Evolutionary conservation across 805 yeast genomes (phyloP), one percentile per base, ranked within the genome.

Genomic region (Yarrowia bubula): DNA sequence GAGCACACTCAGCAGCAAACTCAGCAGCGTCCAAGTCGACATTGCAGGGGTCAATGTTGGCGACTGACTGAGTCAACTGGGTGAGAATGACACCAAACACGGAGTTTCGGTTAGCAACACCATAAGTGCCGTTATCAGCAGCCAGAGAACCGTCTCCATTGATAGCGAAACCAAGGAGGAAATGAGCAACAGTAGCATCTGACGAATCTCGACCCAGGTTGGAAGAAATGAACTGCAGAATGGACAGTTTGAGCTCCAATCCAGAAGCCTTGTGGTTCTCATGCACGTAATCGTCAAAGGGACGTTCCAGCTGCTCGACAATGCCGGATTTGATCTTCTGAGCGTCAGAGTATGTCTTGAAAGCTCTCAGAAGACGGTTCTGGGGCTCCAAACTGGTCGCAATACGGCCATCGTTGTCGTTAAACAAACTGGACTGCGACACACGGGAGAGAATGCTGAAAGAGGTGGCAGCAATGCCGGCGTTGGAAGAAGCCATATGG

Each of bases 321-420:
- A 92, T 86, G 0, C 91, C 85, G 69, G 83, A 84, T 67, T 88
- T 84, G 42, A 93, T 88, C 68, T 92, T 81, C 1, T 82, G 77
- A 0, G 96, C 85, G 69, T 92, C 97, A 69, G 90, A 90, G 37
- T 89, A 84, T 14, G 92, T 87, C 70, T 87, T 88, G 63, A 89
- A 81, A 42, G 89, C 80, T 0, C 90, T 85, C 53, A 92, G 74
- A 13, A 93, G 75, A 68, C 92, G 84, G 67, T 86, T 86, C 63
- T 80, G 83, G 9, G 80, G 80, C 15, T 62, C 66, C 55, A 79
- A 75, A 39, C 83, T 73, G 10, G 80, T 71, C 15, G 74, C 72
- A 13, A 70, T 72, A 38, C 71, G 69, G 8, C 67, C 66, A 9
- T 53, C 35, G 28, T 71, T 33, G 75, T 71, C 66, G 72, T 72